A percentile compares a stretch with the other conserved stretches of the same genome.
phyloP scores from a whole-genome alignment of 257 asterid species.

The Solanum corneliomulleri region DNA sequence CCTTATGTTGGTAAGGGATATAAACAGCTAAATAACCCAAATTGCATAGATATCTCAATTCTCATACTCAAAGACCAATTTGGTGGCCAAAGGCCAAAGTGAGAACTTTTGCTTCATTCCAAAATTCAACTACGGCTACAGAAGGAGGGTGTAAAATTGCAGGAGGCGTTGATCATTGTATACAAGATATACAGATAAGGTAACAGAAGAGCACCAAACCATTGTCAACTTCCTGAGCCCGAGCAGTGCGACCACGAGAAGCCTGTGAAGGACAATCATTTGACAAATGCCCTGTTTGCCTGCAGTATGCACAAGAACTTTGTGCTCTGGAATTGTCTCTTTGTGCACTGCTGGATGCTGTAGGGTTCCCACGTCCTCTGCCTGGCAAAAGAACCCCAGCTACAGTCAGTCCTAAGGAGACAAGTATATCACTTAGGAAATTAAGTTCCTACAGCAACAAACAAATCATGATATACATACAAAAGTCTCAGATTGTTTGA shows the following conservation, averaged over 20 bases:
- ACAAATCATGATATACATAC: background rate
- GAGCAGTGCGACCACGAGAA: conserved; percentile 33
- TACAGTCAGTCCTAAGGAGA: background rate
- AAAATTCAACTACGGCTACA: background rate
- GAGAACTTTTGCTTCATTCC: background rate
- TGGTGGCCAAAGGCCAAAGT: background rate
- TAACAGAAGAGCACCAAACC: conserved; percentile 27
- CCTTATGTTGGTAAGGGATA: background rate
- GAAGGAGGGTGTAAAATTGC: background rate
- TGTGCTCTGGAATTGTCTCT: conserved; percentile 48
- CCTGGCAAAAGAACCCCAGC: conserved; percentile 28
- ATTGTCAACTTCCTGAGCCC: conserved; percentile 32
- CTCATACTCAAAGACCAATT: background rate
- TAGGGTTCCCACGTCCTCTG: conserved; percentile 58
- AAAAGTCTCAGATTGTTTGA: background rate
- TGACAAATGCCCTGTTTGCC: conserved; percentile 60
- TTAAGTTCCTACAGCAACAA: background rate
- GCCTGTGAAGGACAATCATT: conserved; percentile 34
- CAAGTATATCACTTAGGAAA: background rate
- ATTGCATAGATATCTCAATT: background rate
- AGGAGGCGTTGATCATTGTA: background rate
- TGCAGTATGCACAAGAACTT: conserved; percentile 31
- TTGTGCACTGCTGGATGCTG: conserved; percentile 40
- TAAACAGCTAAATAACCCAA: background rate
- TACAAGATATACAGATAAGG: background rate